phyloP scores from a whole-genome alignment of 495 filamentous ascomycete species.

The Hypoxylon fragiforme region DNA sequence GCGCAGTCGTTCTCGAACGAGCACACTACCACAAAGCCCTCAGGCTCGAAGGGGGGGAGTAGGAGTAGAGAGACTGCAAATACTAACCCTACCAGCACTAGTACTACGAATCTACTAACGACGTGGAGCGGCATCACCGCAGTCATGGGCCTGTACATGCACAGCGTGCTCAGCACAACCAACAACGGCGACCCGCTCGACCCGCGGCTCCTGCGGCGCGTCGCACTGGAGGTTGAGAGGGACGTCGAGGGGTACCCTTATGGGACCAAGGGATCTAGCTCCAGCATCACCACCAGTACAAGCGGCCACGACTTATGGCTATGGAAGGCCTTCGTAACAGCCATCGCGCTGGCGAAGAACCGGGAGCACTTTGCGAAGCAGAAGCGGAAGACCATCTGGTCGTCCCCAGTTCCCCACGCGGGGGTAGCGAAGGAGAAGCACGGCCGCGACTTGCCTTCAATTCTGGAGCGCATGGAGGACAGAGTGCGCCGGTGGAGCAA shows the following conservation, averaged over 20 bases:
- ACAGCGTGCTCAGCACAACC: background rate
- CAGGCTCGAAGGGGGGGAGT: no score
- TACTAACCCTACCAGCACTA: no score
- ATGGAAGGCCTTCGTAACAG: background rate
- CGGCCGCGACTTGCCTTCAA: no score
- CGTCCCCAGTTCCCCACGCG: no score
- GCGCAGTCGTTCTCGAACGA: background rate
- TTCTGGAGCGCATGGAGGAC: no score
- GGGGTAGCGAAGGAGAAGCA: no score
- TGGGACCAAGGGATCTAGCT: background rate
- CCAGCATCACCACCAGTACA: background rate
- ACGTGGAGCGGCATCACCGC: background rate
- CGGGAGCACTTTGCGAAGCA: no score
- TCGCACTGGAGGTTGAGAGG: background rate
- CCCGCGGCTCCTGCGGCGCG: background rate
- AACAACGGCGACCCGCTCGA: background rate
- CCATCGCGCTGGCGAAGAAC: background rate
- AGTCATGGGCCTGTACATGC: background rate
- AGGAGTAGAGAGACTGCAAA: no score
- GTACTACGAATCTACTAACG: background rate
- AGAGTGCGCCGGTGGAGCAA: no score
- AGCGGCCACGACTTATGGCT: background rate
- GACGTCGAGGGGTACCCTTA: background rate
- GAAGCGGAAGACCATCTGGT: no score
- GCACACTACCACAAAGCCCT: no score